phyloP scores from a whole-genome alignment of 2,329 filamentous ascomycete genomes.

The Rhinocladiella similis region DNA sequence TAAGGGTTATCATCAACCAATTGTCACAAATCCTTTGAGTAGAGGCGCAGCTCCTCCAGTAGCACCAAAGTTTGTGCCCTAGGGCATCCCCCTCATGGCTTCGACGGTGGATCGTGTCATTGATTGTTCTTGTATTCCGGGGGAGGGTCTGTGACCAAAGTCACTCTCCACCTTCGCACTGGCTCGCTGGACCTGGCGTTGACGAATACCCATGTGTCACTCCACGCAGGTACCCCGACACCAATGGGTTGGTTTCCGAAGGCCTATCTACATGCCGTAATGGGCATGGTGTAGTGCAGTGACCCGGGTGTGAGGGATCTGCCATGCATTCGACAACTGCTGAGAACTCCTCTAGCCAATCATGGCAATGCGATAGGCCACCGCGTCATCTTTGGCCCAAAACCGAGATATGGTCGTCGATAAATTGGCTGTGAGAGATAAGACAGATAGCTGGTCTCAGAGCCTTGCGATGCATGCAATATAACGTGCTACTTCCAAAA shows the following conservation, averaged over 20 bases:
- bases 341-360: not conserved
- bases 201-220: conserved; percentile 16
- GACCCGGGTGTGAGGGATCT: not conserved
- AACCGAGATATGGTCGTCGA: not conserved
- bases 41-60: not conserved
- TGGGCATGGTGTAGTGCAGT: not conserved
- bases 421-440: not conserved
- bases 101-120: not conserved
- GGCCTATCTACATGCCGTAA: not conserved
- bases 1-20: not conserved
- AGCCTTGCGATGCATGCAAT: not conserved
- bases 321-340: not conserved
- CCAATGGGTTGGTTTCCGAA: not conserved
- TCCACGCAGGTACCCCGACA: conserved; percentile 18
- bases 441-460: not conserved
- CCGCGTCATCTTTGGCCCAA: not conserved
- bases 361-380: not conserved
- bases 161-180: no score
- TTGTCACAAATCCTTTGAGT: not conserved
- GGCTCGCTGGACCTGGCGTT: not conserved
- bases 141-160: not conserved
- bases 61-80: not conserved
- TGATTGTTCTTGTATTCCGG: not conserved
- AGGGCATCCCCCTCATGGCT: not conserved
- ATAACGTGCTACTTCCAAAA: not conserved